Base-by-base conservation (phyloP, 2,329 filamentous ascomycete species). In the Colletotrichum aenigma region DNA sequence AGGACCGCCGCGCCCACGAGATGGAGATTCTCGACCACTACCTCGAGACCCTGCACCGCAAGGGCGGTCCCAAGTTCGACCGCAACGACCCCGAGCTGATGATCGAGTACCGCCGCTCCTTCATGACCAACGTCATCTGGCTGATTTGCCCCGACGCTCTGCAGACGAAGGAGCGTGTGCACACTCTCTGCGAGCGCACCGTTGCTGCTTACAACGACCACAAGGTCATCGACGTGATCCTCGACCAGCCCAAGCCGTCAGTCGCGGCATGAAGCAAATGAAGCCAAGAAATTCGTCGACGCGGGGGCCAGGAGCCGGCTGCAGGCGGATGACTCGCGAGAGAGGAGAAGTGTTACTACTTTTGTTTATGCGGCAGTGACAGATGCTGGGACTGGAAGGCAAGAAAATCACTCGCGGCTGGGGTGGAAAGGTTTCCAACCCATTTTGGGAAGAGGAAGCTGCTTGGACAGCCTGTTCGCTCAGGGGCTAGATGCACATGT, bases 1-100 rank as follows among this genome's bases (percentile, higher is more conserved):
- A 85, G 74, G 83, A 86, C 68, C 84, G 86, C 16, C 81, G 86
- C n/a, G 79, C 79, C 12, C 82, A 85, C 38, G 86, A 87, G 78
- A 82, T 83, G 81, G 82, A 82, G 64, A 77, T 87, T 15, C 77
- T 84, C 28, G 80, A 84, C 36, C 81, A 83, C 70, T 86, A 86
- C 74, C 78, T 86, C 24, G 77, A 79, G 8, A 79, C 80, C n/a
- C 77, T 86, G 66, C 80, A 81, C 66, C 71, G 70, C 13, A 75
- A 81, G 3, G 83, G 84, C 18, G 83, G 83, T n/a, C 84, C 83
- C 15, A 80, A 79, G 61, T 78, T 84, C 32, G 79, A 81, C 28
- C 79, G 81, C 43, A 80, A 83, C 60, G 55, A 73, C 21, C 65
- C 70, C 6, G 65, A 73, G 55, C 64, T 73, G 36, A 73, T 73